Evolutionary conservation across 768 basidiomycete species (phyloP).

Genomic region (Leccinum subtestaceum): DNA sequence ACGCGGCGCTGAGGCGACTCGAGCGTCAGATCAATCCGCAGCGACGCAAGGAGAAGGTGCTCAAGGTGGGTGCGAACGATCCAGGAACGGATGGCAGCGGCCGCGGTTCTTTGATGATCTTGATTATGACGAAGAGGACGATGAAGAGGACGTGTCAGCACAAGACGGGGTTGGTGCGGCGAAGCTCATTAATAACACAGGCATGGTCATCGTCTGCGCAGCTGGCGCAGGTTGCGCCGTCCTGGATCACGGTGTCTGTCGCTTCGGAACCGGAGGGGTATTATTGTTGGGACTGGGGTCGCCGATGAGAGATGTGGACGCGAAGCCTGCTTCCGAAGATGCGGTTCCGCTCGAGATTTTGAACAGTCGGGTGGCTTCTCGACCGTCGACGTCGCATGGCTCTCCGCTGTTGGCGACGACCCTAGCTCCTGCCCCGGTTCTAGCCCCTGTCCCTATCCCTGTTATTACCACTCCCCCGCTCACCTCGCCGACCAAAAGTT

Average conservation of each 20-base stretch:
- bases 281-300: constrained; percentile 21
- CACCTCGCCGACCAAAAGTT: constrained; percentile 35
- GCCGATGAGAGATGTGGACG: constrained; percentile 35
- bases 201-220: background rate
- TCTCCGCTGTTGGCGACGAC: too few relatives aligned
- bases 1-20: constrained; percentile 73
- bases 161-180: constrained; percentile 26
- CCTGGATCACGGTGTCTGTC: constrained; percentile 19
- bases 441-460: too few relatives aligned
- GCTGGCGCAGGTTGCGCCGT: constrained; percentile 10
- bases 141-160: constrained; percentile 30
- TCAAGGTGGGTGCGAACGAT: too few relatives aligned
- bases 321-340: constrained; percentile 56
- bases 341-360: constrained; percentile 66
- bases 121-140: too few relatives aligned
- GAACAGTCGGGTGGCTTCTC: constrained; percentile 50
- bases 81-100: too few relatives aligned
- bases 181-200: background rate
- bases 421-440: too few relatives aligned
- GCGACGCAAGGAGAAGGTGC: too few relatives aligned
- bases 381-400: constrained; percentile 31
- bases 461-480: too few relatives aligned
- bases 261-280: constrained; percentile 24
- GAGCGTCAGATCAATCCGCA: constrained; percentile 61
- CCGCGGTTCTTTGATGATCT: too few relatives aligned